Percentiles rank a stretch among this genome's conserved stretches.
phyloP scores from a whole-genome alignment of 495 filamentous ascomycete genomes.

The Podospora pseudopauciseta region DNA sequence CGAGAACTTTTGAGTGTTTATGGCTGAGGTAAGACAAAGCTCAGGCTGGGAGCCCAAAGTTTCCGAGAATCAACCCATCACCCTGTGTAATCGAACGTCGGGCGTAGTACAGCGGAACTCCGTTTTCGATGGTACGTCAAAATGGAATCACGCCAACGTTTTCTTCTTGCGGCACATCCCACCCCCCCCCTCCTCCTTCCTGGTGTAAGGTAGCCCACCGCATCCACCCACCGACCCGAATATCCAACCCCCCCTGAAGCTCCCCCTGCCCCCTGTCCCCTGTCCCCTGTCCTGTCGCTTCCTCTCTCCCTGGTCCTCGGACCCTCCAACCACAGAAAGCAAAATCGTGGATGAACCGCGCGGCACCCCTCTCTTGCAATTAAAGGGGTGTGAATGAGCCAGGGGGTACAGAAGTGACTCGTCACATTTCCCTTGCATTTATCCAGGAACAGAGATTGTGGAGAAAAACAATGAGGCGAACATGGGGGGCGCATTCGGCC shows the following conservation, averaged over 20 bases:
- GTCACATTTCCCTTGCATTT: not conserved
- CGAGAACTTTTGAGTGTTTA: not conserved
- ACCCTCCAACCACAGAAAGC: not conserved
- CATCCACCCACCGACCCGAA: not conserved
- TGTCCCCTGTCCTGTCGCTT: not conserved
- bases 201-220: not conserved
- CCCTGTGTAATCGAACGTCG: not conserved
- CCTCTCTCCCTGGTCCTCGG: not conserved
- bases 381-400: not conserved
- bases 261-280: not conserved
- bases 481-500: not conserved
- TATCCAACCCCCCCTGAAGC: not conserved
- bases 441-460: not conserved
- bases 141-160: not conserved
- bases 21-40: conserved; percentile 2
- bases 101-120: not conserved
- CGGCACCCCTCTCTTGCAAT: not conserved
- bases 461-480: not conserved
- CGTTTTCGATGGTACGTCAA: not conserved
- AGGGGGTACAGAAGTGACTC: not conserved
- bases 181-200: too few relatives aligned
- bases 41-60: not conserved
- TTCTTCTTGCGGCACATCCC: not conserved
- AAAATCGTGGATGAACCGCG: not conserved
- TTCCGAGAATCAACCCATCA: not conserved